Evolutionary conservation across 1,284 basidiomycete species (phyloP).

Genomic region (Microstroma glucosiphilum): DNA sequence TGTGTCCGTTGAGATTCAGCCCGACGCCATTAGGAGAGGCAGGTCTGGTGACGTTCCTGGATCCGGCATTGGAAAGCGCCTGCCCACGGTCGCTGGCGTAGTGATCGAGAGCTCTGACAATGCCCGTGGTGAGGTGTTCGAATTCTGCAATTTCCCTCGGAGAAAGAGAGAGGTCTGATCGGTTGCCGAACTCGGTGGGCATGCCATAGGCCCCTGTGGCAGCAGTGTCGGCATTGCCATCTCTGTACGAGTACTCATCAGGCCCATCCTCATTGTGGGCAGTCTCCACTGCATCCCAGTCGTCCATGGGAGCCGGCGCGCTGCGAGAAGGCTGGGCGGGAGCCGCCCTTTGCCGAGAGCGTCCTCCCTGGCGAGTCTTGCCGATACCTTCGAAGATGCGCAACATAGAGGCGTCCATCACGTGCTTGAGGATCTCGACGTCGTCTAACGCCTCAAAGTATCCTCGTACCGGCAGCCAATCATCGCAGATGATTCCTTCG

Average conservation of each 20-base stretch:
- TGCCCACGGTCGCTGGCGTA: conserved; percentile 25
- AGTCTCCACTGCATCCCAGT: conserved; percentile 14
- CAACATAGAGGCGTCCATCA: conserved; percentile 79
- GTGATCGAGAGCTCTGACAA: conserved; percentile 38
- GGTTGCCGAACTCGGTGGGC: conserved; percentile 10
- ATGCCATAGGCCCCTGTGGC: not conserved
- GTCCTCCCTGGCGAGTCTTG: conserved; percentile 13
- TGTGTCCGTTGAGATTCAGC: not conserved
- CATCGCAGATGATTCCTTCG: conserved; percentile 64
- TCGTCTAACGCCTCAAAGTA: conserved; percentile 69
- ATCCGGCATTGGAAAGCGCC: not conserved
- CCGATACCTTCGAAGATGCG: conserved; percentile 76
- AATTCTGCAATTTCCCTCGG: conserved; percentile 41
- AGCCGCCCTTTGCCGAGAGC: conserved; percentile 3
- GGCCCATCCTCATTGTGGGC: conserved; percentile 17
- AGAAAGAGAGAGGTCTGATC: conserved; percentile 31
- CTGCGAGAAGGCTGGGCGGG: not conserved
- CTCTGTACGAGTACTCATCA: conserved; percentile 12
- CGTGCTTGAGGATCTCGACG: conserved; percentile 71
- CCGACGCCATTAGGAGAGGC: not conserved
- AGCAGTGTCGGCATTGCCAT: not conserved
- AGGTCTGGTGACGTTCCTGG: not conserved
- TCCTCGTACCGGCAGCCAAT: conserved; percentile 81
- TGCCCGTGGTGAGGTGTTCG: conserved; percentile 31
- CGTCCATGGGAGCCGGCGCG: not conserved